Conservation (phyloP, 768 basidiomycete genomes). For the Pulveroboletus ravenelii region DNA sequence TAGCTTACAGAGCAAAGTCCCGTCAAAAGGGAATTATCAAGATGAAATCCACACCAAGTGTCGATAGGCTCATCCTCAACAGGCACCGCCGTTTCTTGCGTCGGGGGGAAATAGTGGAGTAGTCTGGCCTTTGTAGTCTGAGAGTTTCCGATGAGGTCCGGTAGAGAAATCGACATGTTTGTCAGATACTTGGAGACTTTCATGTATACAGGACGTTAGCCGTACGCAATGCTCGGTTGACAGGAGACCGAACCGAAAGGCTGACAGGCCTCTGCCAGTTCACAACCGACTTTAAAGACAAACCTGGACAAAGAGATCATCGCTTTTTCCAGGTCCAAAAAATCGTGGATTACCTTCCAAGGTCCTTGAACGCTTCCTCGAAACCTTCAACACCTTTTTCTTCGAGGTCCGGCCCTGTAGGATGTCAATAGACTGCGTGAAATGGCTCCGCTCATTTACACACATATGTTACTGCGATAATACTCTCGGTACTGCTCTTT, state of each 20-base stretch:
- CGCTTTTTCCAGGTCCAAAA: neutral
- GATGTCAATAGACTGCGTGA: neutral
- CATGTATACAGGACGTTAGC: neutral
- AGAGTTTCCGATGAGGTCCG: constrained; percentile 65
- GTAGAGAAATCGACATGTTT: constrained; percentile 62
- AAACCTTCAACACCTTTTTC: constrained; percentile 68
- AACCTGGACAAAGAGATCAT: constrained; percentile 41
- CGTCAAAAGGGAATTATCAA: constrained; percentile 88
- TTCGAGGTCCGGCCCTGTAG: constrained; percentile 57
- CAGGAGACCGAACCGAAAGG: constrained; percentile 62
- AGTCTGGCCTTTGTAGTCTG: constrained; percentile 89
- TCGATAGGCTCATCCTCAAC: constrained; percentile 66
- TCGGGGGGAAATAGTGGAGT: constrained; percentile 91
- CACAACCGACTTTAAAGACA: constrained; percentile 76
- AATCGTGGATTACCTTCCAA: constrained; percentile 50
- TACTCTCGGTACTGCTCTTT: constrained; percentile 69
- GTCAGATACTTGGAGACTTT: constrained; percentile 62
- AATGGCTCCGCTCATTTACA: constrained; percentile 8
- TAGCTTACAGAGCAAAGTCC: constrained; percentile 79
- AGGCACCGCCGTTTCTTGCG: constrained; percentile 34
- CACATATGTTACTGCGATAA: constrained; percentile 88
- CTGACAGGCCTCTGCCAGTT: constrained; percentile 85
- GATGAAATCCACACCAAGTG: constrained; percentile 93
- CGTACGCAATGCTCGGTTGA: neutral
- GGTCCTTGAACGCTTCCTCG: constrained; percentile 82